A percentile compares a stretch with the other conserved stretches of the same genome.
Evolutionary conservation across 2,329 filamentous ascomycete genomes (phyloP).

Genomic region (Beauveria rudraprayagi): DNA sequence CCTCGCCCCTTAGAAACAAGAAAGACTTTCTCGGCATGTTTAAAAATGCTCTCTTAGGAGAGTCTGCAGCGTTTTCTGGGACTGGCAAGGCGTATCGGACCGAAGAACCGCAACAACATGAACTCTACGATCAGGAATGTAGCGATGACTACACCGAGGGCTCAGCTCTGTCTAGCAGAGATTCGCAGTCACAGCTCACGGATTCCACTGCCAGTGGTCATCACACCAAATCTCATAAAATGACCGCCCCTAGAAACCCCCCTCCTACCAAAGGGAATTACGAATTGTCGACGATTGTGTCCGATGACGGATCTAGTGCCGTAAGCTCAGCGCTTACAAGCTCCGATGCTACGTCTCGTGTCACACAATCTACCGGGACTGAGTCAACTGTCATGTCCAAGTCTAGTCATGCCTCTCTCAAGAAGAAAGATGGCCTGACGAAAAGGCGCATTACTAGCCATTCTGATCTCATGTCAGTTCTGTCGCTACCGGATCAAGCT

Average conservation of each 20-base stretch:
- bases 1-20: conserved; percentile 43
- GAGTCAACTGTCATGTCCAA: conserved; percentile 43
- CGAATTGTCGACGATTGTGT: conserved; percentile 50
- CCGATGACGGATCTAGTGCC: conserved; percentile 39
- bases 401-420: conserved; percentile 36
- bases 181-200: conserved; percentile 11
- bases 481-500: conserved; percentile 61
- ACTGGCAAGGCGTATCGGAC: conserved; percentile 41
- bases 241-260: conserved; percentile 27
- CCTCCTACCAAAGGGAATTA: conserved; percentile 48
- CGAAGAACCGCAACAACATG: conserved; percentile 32
- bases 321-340: conserved; percentile 19
- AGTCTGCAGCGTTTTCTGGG: conserved; percentile 42
- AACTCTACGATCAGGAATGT: conserved; percentile 18
- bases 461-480: conserved; percentile 85
- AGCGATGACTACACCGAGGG: conserved; percentile 18
- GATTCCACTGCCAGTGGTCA: neutral
- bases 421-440: conserved; percentile 37
- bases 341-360: conserved; percentile 43
- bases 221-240: conserved; percentile 15
- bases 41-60: conserved; percentile 54
- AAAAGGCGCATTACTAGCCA: conserved; percentile 81
- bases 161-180: conserved; percentile 14
- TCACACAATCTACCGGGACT: conserved; percentile 42
- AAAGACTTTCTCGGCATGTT: conserved; percentile 50